Base-by-base conservation (phyloP, 2,329 filamentous ascomycete genomes). In the Talaromyces rugulosus region DNA sequence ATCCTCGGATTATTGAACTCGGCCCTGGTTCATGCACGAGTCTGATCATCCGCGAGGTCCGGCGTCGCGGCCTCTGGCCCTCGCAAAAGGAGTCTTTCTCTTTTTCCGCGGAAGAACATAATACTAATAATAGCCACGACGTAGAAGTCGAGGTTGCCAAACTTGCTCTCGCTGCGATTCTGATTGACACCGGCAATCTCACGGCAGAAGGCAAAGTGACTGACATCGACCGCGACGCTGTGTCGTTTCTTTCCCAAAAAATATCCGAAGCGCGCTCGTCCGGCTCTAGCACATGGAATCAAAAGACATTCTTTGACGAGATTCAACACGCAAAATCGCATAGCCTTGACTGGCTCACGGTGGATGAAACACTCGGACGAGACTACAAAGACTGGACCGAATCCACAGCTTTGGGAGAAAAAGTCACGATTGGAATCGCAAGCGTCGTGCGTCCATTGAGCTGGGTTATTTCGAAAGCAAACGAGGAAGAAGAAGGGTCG, bases 311-410 rank as follows among this genome's bases (percentile, higher is more conserved):
- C 69, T 87, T 82, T 70, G 63, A 77, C 1, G 72, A 80, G 59
- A 78, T 88, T 36, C 75, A 80, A 30, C 67, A 76, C 23, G 82
- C 85, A 2, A 88, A 87, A 71, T 76, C 79, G 53, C 78, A 86
- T 62, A 82, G 77, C 51, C 70, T 88, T 42, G 80, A 81, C 47
- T 71, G 78, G 2, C 71, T 89, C 28, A 79, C 75, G 11, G 69
- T 86, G 63, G 71, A 79, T 2, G 86, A 87, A 67, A 81, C 87
- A 23, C 71, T 88, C 61, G 78, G 81, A 44, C 84, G 87, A 63
- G 86, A 89, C 70, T 89, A 87, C 69, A 89, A 89, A 71, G 77
- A 83, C 57, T 89, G 86, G 86, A 77, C 76, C 1, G 82, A 82
- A 62, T 70, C 16, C 1, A 57, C 33, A 23, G 9, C 56, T 9